Evolutionary conservation across 257 asterid species (phyloP).

Genomic region (Petrea volubilis): DNA sequence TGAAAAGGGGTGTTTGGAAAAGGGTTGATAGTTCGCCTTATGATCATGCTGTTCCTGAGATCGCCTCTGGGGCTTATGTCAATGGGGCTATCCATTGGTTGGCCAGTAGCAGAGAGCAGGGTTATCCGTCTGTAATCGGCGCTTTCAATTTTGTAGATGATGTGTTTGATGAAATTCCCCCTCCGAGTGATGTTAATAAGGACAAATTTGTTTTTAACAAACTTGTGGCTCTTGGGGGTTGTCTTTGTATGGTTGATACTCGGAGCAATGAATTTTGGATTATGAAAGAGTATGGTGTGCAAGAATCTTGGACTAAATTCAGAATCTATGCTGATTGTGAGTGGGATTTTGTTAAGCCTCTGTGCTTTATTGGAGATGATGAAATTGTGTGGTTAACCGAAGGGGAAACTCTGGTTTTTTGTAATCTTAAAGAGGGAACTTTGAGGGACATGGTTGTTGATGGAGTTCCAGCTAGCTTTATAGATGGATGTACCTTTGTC

Average conservation of each 20-base stretch:
- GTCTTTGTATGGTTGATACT: conserved; percentile 45
- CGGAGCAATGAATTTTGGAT: conserved; percentile 33
- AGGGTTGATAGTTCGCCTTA: conserved; percentile 42
- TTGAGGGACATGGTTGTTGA: conserved; percentile 2
- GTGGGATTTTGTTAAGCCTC: neutral
- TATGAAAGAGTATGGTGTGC: neutral
- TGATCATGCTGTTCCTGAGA: conserved; percentile 33
- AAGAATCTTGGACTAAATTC: neutral
- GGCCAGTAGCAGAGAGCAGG: conserved; percentile 25
- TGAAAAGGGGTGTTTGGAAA: conserved; percentile 37
- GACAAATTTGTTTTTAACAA: conserved; percentile 22
- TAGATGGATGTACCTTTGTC: neutral
- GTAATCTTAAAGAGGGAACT: neutral
- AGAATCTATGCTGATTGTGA: neutral
- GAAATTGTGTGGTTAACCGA: neutral
- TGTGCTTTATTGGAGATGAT: neutral
- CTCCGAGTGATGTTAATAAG: conserved; percentile 30
- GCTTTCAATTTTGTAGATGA: conserved; percentile 42
- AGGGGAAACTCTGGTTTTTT: neutral
- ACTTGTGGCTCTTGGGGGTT: conserved; percentile 40
- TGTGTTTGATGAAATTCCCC: conserved; percentile 40
- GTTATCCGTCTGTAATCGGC: conserved; percentile 38
- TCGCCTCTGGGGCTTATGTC: conserved; percentile 34
- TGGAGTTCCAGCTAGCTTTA: neutral
- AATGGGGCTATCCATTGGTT: conserved; percentile 52